Percentiles rank a stretch among this genome's conserved stretches.
Conservation (phyloP, 768 basidiomycete species). For the Podaxis rugospora region DNA sequence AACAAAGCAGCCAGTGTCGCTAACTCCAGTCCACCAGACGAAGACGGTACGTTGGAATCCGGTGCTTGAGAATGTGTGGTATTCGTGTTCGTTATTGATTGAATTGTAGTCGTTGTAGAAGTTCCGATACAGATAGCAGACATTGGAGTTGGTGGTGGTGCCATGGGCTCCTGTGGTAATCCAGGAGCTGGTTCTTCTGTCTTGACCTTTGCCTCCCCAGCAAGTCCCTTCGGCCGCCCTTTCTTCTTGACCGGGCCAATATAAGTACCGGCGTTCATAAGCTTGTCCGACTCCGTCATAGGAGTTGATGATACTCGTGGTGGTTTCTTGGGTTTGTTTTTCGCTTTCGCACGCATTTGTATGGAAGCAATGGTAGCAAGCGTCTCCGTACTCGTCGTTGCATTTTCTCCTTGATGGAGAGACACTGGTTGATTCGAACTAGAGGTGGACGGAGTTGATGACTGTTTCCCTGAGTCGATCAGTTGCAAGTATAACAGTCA, state of each 20-base stretch:
- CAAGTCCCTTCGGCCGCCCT: slow-evolving; percentile 28
- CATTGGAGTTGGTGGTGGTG: background rate
- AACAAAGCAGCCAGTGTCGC: background rate
- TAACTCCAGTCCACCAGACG: slow-evolving; percentile 1
- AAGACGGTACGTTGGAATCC: background rate
- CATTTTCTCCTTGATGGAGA: background rate
- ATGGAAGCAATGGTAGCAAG: slow-evolving; percentile 25
- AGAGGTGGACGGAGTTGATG: slow-evolving; percentile 4
- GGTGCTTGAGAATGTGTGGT: background rate
- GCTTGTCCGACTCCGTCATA: slow-evolving; percentile 37
- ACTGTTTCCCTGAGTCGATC: background rate
- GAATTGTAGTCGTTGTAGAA: background rate
- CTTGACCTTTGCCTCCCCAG: slow-evolving; percentile 3
- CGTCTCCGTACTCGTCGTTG: slow-evolving; percentile 18
- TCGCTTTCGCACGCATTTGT: slow-evolving; percentile 24
- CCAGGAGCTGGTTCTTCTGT: background rate
- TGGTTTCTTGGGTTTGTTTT: slow-evolving; percentile 23
- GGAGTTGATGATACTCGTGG: slow-evolving; percentile 26
- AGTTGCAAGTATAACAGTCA: background rate
- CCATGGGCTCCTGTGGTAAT: background rate
- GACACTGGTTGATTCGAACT: background rate
- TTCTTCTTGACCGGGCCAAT: slow-evolving; percentile 45
- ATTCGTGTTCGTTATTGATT: background rate
- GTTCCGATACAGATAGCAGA: background rate
- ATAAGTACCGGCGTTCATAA: slow-evolving; percentile 37